Base-by-base conservation (phyloP, 2,329 filamentous ascomycete species). In the Sporothrix dimorphospora region DNA sequence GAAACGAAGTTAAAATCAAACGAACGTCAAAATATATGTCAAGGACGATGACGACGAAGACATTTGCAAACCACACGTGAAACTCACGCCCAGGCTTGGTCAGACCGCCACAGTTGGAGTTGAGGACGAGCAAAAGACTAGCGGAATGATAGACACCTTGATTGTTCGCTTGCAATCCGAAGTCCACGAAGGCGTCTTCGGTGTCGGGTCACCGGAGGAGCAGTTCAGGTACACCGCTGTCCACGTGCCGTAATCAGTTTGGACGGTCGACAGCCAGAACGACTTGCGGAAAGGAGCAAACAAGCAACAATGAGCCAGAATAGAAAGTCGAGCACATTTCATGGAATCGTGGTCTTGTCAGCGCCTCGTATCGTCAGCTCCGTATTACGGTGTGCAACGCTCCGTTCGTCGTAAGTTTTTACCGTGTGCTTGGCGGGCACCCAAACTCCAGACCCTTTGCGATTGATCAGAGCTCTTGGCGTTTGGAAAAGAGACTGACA, bases 401-500 rank as follows among this genome's bases (percentile, higher is more conserved):
- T 30, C 55, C 16, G 34, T 63, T 63, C 57, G 19, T 63, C 57
- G 34, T 63, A 63, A 42, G n/a, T 63, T 61, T 61, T 63, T 63
- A n/a, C 57, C 57, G 34, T 63, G 34, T 67, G 45, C 65, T 34
- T 67, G 45, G 45, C 65, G n/a, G 65, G 9, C 27, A 42, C 65
- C 63, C 45, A 67, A 51, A 38, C 30, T 49, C 65, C 38, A 67
- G 38, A 69, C 68, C 40, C 14, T 55, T 34, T 63, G 40, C 57
- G 69, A 66, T 45, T 66, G 40, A 57, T 69, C 68, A 47, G 66
- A 49, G 66, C 21, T 55, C 71, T 70, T 69, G 69, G 59, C 59
- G 69, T 71, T 71, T 71, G 45, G 59, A 38, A 55, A 67, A 21
- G 27, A 40, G 57, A 70, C 34, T 65, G 27, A 38, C 51, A 61